phyloP scores from a whole-genome alignment of 495 filamentous ascomycete genomes.

The Glonium stellatum region DNA sequence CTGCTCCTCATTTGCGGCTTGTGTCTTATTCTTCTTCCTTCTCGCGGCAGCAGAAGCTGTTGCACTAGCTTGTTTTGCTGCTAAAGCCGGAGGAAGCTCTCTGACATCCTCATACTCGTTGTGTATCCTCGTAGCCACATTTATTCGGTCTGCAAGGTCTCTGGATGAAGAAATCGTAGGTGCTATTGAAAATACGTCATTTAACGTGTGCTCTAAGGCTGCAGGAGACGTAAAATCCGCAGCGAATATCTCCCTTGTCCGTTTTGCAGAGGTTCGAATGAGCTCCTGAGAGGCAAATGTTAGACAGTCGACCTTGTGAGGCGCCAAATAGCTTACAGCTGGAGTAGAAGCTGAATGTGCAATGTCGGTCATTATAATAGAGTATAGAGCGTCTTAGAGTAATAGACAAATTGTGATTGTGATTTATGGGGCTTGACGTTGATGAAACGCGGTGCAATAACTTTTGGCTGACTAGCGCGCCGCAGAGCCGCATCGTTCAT shows the following conservation, averaged over 20 bases:
- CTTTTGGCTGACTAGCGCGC: no score
- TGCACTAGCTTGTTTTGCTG: slow-evolving; percentile 71
- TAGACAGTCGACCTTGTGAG: no score
- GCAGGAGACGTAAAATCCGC: slow-evolving; percentile 36
- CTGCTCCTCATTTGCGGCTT: slow-evolving; percentile 37
- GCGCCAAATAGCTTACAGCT: no score
- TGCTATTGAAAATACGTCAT: slow-evolving; percentile 38
- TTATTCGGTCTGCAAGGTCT: slow-evolving; percentile 44
- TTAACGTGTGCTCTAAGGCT: slow-evolving; percentile 21
- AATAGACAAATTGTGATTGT: no score
- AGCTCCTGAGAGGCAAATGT: slow-evolving; percentile 20
- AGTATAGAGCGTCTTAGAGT: no score
- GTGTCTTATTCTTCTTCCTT: slow-evolving; percentile 49
- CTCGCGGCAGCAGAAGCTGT: slow-evolving; percentile 51
- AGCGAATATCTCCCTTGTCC: slow-evolving; percentile 52
- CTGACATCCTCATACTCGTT: slow-evolving; percentile 77
- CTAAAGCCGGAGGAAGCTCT: slow-evolving; percentile 76
- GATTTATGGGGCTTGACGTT: background rate
- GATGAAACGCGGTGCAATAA: background rate
- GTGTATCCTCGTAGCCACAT: slow-evolving; percentile 55
- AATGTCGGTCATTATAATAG: no score
- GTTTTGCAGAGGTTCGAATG: slow-evolving; percentile 57
- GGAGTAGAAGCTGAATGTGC: no score
- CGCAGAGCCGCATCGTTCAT: no score
- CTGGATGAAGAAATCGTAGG: slow-evolving; percentile 47